Evolutionary conservation across 139 green algal genomes (phyloP), one percentile per base, ranked within the genome.

Genomic region (Edaphochlamys debaryana): DNA sequence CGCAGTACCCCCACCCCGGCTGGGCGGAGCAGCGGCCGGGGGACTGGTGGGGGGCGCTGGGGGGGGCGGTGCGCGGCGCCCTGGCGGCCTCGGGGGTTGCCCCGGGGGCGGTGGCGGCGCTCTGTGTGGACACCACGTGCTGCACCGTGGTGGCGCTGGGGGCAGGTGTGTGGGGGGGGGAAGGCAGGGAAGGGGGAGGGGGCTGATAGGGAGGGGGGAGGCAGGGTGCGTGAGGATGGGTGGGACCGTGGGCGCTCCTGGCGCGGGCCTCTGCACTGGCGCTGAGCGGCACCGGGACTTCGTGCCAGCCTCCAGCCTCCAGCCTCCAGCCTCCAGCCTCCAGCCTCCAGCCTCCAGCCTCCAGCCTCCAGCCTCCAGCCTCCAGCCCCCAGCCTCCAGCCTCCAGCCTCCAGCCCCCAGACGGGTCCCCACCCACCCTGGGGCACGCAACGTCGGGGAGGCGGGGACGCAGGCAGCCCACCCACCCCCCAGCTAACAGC

Each of bases 51-150:
- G 1, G 38, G 11, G 89, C 86, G 2, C 80, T 96, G 50, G 87
- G 93, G 3, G 41, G 23, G 0, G 91, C 94, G n/a, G 87, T 95
- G 32, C 74, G 66, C 38, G 70, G 87, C 41, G 91, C 86, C 27
- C 25, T 95, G 50, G 63, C 37, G 0, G 41, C 84, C 0, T 77
- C 93, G 1, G 76, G 62, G 0, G 67, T 94, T 7, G 8, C 48
- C 4, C 8, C 84, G 0, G 56, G 30, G 0, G 54, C 84, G 37
- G 87, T 96, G 13, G 84, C 79, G 25, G 92, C 81, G 27, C 69
- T 98, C 3, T 90, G 91, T 41, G 23, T 94, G 17, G 94, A 98
- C 90, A 97, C 94, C 66, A 98, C 94, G 1, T 96, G 93, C 91
- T 98, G 94, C 88, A 94, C 94, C 1, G 94, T 97, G 32, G 93